Base-by-base conservation (phyloP, 805 yeast species). In the Metschnikowia continentalis region DNA sequence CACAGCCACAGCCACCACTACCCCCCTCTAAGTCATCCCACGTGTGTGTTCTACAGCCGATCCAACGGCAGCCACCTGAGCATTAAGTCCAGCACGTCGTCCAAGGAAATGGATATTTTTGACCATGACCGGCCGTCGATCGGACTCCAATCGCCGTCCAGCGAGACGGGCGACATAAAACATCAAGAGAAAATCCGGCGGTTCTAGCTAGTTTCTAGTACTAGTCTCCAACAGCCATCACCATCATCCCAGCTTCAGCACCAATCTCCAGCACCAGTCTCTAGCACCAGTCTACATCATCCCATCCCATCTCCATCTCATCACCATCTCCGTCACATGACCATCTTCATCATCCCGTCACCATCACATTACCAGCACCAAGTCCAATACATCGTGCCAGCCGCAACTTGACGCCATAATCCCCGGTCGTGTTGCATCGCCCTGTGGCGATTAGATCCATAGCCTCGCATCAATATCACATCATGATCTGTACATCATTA, bases 121-220 rank as follows among this genome's bases (percentile, higher is more conserved):
- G 70, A 67, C 48, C 46, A 49, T 20, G 70, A 64, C 35, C 53
- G 62, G 23, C 55, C 64, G 19, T 54, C 53, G 42, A 48, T 55
- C 40, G 67, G 66, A 3, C 59, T 61, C 11, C 53, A 61, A 6
- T 69, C 75, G 35, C 75, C 75, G n/a, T 32, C 49, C 17, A 36
- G 37, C 35, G 50, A 46, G 36, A 14, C 35, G 26, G 47, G 47
- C 7, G 47, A 42, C 26, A 32, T 42, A 6, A 42, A 36, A 35
- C 23, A 26, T 19, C 39, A 44, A 35, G 47, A 44, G 23, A 44
- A 44, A 22, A 23, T n/a, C 35, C 40, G 47, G 8, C 47, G 47
- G n/a, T 44, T 35, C 15, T 36, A 23, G 38, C 23, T 19, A 19
- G 20, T 19, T 3, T 19, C 20, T 19, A 19, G 20, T 3, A 20